phyloP scores from a whole-genome alignment of 169 alveolate species.

The Cryptosporidium viatorum region DNA sequence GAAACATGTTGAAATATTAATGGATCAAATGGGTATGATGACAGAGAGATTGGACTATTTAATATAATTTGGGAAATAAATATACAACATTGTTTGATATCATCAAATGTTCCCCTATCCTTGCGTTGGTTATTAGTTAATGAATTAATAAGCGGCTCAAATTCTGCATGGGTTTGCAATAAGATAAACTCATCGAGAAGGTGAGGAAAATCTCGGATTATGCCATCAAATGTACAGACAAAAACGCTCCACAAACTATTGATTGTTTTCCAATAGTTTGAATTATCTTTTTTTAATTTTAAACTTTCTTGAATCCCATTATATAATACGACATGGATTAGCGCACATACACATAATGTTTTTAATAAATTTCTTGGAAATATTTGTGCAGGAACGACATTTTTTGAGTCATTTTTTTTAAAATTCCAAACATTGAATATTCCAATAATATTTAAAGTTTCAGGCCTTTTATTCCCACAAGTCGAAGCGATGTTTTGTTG shows the following conservation, averaged over 20 bases:
- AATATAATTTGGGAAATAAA: slow-evolving; percentile 63
- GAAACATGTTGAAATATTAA: slow-evolving; percentile 22
- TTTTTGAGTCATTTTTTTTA: neutral
- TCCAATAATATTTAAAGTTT: slow-evolving; percentile 13
- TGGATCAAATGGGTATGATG: slow-evolving; percentile 37
- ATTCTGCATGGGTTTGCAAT: slow-evolving; percentile 52
- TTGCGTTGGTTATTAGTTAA: neutral
- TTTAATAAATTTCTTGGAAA: slow-evolving; percentile 65
- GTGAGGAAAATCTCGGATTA: slow-evolving; percentile 39
- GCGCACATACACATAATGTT: slow-evolving; percentile 16
- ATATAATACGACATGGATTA: slow-evolving; percentile 15
- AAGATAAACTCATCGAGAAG: slow-evolving; percentile 55
- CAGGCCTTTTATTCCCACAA: neutral
- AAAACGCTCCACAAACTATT: slow-evolving; percentile 34
- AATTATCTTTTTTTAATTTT: neutral
- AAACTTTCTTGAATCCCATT: slow-evolving; percentile 26
- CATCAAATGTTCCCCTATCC: neutral
- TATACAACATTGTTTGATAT: slow-evolving; percentile 47
- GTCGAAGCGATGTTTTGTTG: neutral
- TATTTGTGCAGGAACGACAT: neutral
- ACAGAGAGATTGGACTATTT: slow-evolving; percentile 60
- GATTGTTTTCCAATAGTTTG: slow-evolving; percentile 34
- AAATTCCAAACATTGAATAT: slow-evolving; percentile 35
- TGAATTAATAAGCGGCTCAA: slow-evolving; percentile 54
- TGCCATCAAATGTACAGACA: slow-evolving; percentile 30